A percentile compares a stretch with the other conserved stretches of the same genome.
These are phyloP conservation scores for Penicillium paxilli DNA, from an alignment of 495 filamentous ascomycete genomes.

Conservation along the genomic window DNA sequence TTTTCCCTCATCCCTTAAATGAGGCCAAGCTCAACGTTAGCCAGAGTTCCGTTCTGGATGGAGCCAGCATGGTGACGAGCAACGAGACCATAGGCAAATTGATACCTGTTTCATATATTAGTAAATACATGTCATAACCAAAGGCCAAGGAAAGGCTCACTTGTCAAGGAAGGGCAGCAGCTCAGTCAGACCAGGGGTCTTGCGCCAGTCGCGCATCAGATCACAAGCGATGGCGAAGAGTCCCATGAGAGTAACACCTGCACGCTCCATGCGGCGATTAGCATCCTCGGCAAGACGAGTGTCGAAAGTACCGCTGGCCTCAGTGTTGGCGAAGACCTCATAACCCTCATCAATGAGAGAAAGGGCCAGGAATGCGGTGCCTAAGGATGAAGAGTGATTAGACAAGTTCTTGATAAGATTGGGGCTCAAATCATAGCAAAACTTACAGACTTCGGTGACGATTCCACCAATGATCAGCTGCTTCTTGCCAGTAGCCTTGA, in stretches of 20 bases:
- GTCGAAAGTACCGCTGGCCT: constrained; percentile 67
- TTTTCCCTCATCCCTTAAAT: constrained; percentile 5
- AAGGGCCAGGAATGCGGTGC: constrained; percentile 71
- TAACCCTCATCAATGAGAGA: constrained; percentile 71
- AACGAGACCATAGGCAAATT: constrained; percentile 48
- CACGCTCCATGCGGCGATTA: constrained; percentile 64
- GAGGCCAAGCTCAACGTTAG: constrained; percentile 29
- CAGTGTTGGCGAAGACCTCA: constrained; percentile 74
- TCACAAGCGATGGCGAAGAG: constrained; percentile 69
- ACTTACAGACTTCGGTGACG: constrained; percentile 70
- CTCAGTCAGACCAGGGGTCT: constrained; percentile 61
- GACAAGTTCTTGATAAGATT: too few relatives aligned
- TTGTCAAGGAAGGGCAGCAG: constrained; percentile 66
- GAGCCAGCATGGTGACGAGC: constrained; percentile 50
- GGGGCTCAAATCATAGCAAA: neutral
- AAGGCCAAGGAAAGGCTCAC: constrained; percentile 29
- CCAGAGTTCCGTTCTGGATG: constrained; percentile 46
- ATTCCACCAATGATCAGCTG: constrained; percentile 77
- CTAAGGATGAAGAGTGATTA: constrained; percentile 23
- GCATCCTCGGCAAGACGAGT: constrained; percentile 56
- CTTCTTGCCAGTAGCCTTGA: constrained; percentile 62
- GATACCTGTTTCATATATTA: constrained; percentile 23
- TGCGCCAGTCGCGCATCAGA: constrained; percentile 78
- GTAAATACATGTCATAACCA: neutral
- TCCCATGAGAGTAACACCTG: constrained; percentile 65